These are phyloP conservation scores for Tilletia setariae DNA, from an alignment of 1,284 basidiomycete species.

Conservation along the genomic window DNA sequence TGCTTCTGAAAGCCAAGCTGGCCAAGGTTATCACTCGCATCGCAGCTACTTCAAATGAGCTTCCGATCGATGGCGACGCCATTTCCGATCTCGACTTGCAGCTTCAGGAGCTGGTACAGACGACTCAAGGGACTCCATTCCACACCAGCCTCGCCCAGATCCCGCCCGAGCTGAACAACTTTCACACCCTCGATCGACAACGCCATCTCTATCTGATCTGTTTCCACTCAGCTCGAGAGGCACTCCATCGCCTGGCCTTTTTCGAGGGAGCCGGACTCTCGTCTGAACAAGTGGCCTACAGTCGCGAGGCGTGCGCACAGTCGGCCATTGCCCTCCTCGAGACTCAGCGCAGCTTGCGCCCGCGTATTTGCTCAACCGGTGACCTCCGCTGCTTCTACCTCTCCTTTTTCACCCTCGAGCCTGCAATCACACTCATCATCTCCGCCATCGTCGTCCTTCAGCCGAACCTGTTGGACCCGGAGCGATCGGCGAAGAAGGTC, in stretches of 20 bases:
- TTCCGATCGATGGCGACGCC: background rate
- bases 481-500: background rate
- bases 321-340: background rate
- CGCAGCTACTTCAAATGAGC: background rate
- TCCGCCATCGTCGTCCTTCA: background rate
- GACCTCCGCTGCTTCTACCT: constrained; percentile 8
- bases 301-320: constrained; percentile 6
- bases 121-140: background rate
- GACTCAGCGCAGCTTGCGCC: background rate
- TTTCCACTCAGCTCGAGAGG: constrained; percentile 2
- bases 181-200: background rate
- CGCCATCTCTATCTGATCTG: constrained; percentile 8
- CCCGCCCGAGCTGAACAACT: background rate
- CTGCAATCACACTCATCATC: constrained; percentile 2
- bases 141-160: background rate
- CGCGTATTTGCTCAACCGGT: background rate
- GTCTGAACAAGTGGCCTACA: background rate
- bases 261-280: background rate
- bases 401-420: constrained; percentile 1
- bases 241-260: background rate
- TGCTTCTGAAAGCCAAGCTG: background rate
- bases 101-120: background rate
- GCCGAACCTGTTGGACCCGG: background rate
- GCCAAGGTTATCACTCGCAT: background rate
- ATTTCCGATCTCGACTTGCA: background rate